Conservation (phyloP, 441 rosid genomes). For the Bruguiera hainesii region DNA sequence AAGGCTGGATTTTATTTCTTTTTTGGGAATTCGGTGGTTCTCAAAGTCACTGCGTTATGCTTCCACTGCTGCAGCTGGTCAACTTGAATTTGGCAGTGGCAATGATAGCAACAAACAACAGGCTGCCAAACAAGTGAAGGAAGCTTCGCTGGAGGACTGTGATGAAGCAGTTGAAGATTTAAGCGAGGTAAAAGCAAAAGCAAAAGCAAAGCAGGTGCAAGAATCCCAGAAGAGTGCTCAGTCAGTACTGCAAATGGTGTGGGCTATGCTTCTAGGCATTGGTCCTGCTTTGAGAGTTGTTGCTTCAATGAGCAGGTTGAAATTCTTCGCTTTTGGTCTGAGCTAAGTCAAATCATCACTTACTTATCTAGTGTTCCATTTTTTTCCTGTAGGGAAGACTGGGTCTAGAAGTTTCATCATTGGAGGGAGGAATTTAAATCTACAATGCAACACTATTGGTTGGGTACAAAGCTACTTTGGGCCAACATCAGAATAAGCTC, state of each 20-base stretch:
- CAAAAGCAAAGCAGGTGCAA: slow-evolving; percentile 78
- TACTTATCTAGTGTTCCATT: slow-evolving; percentile 13
- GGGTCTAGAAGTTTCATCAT: slow-evolving; percentile 29
- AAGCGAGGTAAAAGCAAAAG: slow-evolving; percentile 55
- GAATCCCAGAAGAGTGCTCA: slow-evolving; percentile 53
- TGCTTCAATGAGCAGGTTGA: slow-evolving; percentile 94
- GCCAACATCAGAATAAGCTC: slow-evolving; percentile 86
- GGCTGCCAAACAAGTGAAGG: slow-evolving; percentile 54
- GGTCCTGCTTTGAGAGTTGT: slow-evolving; percentile 93
- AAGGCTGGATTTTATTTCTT: slow-evolving; percentile 29
- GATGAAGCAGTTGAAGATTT: slow-evolving; percentile 96
- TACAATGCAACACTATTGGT: slow-evolving; percentile 74
- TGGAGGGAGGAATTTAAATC: slow-evolving; percentile 42
- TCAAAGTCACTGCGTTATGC: slow-evolving; percentile 35
- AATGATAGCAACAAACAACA: slow-evolving; percentile 42
- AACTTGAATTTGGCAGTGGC: slow-evolving; percentile 34
- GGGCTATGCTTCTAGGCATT: slow-evolving; percentile 65
- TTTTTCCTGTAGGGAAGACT: too few relatives aligned
- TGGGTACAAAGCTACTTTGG: slow-evolving; percentile 89
- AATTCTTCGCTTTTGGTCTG: slow-evolving; percentile 17
- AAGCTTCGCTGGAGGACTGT: slow-evolving; percentile 93
- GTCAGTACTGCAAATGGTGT: slow-evolving; percentile 50
- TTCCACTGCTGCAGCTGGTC: slow-evolving; percentile 56
- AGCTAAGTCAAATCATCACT: slow-evolving; percentile 11
- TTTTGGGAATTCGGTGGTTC: slow-evolving; percentile 36